Percentiles rank a stretch among this genome's conserved stretches.
Evolutionary conservation across 2,329 filamentous ascomycete genomes (phyloP).

Genomic region (Verticillium klebahnii): DNA sequence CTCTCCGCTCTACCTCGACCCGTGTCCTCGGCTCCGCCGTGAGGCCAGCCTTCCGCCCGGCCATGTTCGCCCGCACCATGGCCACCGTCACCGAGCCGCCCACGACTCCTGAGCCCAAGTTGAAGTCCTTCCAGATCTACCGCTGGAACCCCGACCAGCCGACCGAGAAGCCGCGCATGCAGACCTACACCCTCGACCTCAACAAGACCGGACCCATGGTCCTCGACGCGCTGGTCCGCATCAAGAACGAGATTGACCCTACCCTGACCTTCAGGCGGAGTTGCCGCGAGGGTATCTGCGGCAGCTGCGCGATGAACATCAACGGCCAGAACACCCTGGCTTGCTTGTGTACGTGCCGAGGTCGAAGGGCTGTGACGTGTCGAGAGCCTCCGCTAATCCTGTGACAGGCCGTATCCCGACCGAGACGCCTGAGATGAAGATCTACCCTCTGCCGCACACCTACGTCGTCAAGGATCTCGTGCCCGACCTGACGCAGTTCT

Average conservation of each 20-base stretch:
- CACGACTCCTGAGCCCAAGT: slow-evolving; percentile 58
- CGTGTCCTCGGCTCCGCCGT: slow-evolving; percentile 46
- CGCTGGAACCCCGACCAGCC: slow-evolving; percentile 96
- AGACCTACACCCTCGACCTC: slow-evolving; percentile 88
- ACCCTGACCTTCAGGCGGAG: slow-evolving; percentile 93
- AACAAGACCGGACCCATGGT: slow-evolving; percentile 99
- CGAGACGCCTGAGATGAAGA: slow-evolving; percentile 78
- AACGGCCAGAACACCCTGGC: slow-evolving; percentile 97
- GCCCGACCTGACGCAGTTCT: slow-evolving; percentile 95
- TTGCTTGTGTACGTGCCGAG: slow-evolving; percentile 73
- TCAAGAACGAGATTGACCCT: slow-evolving; percentile 98
- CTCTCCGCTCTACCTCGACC: slow-evolving; percentile 54
- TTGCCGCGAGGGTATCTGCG: slow-evolving; percentile 97
- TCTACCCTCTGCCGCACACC: slow-evolving; percentile 97
- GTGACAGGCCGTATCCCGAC: slow-evolving; percentile 81
- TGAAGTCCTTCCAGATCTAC: slow-evolving; percentile 98
- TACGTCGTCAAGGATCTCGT: slow-evolving; percentile 99
- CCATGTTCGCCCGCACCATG: slow-evolving; percentile 46
- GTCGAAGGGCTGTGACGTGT: background rate
- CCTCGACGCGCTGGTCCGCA: slow-evolving; percentile 90
- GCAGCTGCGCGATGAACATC: slow-evolving; percentile 99
- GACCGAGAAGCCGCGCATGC: slow-evolving; percentile 89
- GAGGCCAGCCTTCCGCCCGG: slow-evolving; percentile 30
- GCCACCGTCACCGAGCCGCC: slow-evolving; percentile 55
- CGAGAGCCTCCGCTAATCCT: background rate